Conservation (phyloP, 1,284 basidiomycete genomes). For the Naganishia cerealis region DNA sequence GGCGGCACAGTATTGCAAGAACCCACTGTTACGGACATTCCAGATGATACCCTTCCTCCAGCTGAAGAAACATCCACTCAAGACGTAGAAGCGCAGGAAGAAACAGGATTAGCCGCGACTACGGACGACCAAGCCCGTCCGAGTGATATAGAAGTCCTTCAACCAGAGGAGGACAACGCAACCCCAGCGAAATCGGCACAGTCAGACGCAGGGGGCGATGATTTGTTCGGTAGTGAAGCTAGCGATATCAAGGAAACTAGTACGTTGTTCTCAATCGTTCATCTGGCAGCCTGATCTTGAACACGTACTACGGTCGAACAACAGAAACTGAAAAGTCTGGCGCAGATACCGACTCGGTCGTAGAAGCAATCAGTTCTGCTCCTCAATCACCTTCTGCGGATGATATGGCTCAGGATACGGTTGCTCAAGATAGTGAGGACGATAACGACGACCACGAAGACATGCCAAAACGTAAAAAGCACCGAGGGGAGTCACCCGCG, state of each 20-base stretch:
- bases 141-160: background rate
- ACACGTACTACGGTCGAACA: background rate
- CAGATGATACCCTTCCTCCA: background rate
- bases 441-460: constrained; percentile 28
- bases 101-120: background rate
- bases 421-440: constrained; percentile 3
- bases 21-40: background rate
- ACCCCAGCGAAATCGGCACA: background rate
- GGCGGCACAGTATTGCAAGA: background rate
- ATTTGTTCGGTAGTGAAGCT: constrained; percentile 16
- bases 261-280: background rate
- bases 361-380: constrained; percentile 2
- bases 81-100: background rate
- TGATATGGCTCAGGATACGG: background rate
- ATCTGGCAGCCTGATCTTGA: background rate
- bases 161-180: background rate
- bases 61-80: background rate
- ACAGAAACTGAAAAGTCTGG: background rate
- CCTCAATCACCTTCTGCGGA: constrained; percentile 7
- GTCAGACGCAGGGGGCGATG: background rate
- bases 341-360: constrained; percentile 10
- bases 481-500: constrained; percentile 22
- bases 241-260: background rate
- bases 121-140: background rate
- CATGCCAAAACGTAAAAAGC: constrained; percentile 17